Evolutionary conservation across 2,329 filamentous ascomycete species (phyloP), one percentile per base, ranked within the genome.

Genomic region (Mycogone perniciosa): DNA sequence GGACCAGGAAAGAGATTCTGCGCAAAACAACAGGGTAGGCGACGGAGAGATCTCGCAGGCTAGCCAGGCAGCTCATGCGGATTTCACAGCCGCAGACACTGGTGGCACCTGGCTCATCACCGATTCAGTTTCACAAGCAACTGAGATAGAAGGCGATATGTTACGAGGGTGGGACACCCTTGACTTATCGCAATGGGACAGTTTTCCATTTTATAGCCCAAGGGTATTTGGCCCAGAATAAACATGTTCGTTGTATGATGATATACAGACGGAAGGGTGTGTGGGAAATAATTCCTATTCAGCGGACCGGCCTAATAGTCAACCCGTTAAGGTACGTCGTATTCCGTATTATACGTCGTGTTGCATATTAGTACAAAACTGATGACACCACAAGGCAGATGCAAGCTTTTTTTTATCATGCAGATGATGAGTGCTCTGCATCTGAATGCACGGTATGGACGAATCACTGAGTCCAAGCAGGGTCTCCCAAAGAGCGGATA

Each of bases 101-200:
- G 50, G 51, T 7, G 46, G 39, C 6, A 44, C 39, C 6, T 59
- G 44, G 54, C 46, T 44, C 40, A 44, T 29, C n/a, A 48, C 39
- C 1, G 55, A 51, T 27, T 29, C 44, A 7, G 39, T 55, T 3
- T 29, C 44, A 1, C 48, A 57, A 6, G 10, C 42, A 4, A 33
- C 33, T 5, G 54, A 57, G 4, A 44, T 53, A n/a, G 53, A 51
- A 9, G 33, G 44, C 8, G 57, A 60, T 34, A 31, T 57, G 20
- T 53, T 62, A 31, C 48, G 62, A 27, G 60, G 59, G 29, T 65
- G 62, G 62, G 64, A 66, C 11, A 61, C 58, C 6, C 44, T 66
- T 4, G 61, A 66, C 13, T 53, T 66, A 38, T 63, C 60, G 2
- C 62, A 65, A 41, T 66, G 64, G 64, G 64, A 65, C 46, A 66